phyloP scores from a whole-genome alignment of 306 rosid genomes.

The Prinsepia uniflora region DNA sequence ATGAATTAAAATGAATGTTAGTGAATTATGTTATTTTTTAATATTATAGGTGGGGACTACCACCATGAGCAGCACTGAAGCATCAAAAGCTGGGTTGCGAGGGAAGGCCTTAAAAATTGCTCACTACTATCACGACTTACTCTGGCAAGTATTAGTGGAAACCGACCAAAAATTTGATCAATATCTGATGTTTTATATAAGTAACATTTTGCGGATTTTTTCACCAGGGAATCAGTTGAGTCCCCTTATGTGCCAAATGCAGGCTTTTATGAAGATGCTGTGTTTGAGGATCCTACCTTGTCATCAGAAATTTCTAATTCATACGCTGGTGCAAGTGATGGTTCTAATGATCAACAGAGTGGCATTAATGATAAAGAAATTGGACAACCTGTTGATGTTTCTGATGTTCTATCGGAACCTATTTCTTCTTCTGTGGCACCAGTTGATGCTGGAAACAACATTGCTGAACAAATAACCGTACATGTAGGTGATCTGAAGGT shows the following conservation, averaged over 20 bases:
- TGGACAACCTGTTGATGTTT: constrained; percentile 34
- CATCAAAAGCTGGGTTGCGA: constrained; percentile 74
- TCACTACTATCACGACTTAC: constrained; percentile 78
- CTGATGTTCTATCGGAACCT: constrained; percentile 36
- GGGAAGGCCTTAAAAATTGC: constrained; percentile 87
- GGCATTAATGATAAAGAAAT: constrained; percentile 25
- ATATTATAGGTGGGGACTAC: constrained; percentile 77
- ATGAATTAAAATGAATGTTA: background rate
- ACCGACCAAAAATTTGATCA: constrained; percentile 12
- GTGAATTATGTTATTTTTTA: background rate
- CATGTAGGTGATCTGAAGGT: constrained; percentile 56
- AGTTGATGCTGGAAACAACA: constrained; percentile 23
- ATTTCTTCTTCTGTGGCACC: constrained; percentile 14
- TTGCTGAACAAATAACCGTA: constrained; percentile 38
- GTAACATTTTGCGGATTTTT: constrained; percentile 21
- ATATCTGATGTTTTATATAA: background rate
- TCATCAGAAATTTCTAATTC: constrained; percentile 41
- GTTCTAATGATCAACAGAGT: constrained; percentile 36
- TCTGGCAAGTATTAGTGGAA: constrained; percentile 59
- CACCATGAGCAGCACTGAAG: constrained; percentile 78
- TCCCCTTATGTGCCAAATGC: constrained; percentile 76
- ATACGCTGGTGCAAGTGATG: constrained; percentile 30
- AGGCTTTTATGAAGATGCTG: constrained; percentile 81
- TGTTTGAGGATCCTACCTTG: constrained; percentile 72
- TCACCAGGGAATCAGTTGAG: constrained; percentile 76